Conservation (phyloP, 2,329 filamentous ascomycete species). For the Trichoderma atrobrunneum region DNA sequence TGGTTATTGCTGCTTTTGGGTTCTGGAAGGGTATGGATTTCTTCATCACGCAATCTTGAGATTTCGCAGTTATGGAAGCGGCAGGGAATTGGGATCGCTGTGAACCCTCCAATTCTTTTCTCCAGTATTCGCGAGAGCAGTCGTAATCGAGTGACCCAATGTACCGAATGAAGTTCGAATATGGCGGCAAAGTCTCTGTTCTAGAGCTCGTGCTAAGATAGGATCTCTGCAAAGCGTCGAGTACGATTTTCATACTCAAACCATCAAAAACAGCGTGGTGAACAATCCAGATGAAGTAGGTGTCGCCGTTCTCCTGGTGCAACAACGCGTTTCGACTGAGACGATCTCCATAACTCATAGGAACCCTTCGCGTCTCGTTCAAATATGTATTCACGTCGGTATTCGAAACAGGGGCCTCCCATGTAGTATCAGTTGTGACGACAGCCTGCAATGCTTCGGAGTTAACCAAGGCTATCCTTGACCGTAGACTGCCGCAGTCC, state of each 20-base stretch:
- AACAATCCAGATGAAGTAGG: conserved; percentile 12
- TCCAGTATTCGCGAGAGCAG: conserved; percentile 18
- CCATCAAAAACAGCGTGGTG: conserved; percentile 15
- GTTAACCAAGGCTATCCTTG: conserved; percentile 7
- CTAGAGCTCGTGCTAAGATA: not conserved
- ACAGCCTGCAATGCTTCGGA: not conserved
- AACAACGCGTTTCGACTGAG: not conserved
- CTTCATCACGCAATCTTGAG: not conserved
- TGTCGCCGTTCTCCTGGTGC: not conserved
- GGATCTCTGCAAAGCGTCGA: not conserved
- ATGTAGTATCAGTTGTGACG: not conserved
- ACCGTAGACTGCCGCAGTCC: conserved; percentile 7
- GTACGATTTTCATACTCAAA: conserved; percentile 5
- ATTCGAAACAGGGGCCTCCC: not conserved
- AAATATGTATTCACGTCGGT: conserved; percentile 1
- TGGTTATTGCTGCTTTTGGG: not conserved
- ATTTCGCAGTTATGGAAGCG: not conserved
- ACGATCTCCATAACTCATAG: conserved; percentile 10
- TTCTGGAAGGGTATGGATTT: conserved; percentile 6
- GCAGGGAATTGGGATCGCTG: conserved; percentile 18
- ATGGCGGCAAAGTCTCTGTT: not conserved
- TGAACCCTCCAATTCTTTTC: conserved; percentile 13
- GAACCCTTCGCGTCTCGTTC: not conserved
- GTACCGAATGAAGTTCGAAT: not conserved
- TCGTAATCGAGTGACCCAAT: not conserved